phyloP scores from a whole-genome alignment of 108 stramenopile species.

The Nitzschia sp. region DNA sequence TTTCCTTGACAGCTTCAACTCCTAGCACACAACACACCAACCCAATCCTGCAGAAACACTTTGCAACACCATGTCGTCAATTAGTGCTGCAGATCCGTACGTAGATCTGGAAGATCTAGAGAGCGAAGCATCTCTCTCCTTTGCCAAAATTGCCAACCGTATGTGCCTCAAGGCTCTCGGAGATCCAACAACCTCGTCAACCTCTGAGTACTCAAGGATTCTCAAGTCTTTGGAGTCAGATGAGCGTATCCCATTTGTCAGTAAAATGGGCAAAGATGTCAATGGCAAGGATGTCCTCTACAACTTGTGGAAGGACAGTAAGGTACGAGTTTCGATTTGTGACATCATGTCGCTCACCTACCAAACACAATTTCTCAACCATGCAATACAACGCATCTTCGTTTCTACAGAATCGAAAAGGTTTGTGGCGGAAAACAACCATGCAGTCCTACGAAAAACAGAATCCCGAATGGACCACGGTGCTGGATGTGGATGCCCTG shows the following conservation, averaged over 20 bases:
- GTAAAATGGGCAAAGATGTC: constrained; percentile 55
- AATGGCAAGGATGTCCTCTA: constrained; percentile 55
- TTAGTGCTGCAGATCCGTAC: constrained; percentile 53
- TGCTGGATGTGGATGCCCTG: constrained; percentile 81
- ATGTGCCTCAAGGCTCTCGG: constrained; percentile 70
- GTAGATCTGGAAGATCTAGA: constrained; percentile 80
- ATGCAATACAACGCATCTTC: background rate
- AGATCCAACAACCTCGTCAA: constrained; percentile 52
- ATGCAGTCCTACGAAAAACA: constrained; percentile 60
- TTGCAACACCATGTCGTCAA: too few species aligned
- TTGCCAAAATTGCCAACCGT: constrained; percentile 54
- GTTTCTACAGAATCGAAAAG: constrained; percentile 60
- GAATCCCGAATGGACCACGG: constrained; percentile 70
- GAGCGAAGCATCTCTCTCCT: constrained; percentile 56
- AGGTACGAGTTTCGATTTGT: constrained; percentile 7
- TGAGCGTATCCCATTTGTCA: constrained; percentile 75
- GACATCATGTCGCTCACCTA: background rate
- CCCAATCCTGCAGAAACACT: too few species aligned
- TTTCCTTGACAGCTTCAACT: too few species aligned
- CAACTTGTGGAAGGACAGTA: constrained; percentile 74
- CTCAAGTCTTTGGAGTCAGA: constrained; percentile 64
- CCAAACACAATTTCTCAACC: background rate
- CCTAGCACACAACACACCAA: too few species aligned
- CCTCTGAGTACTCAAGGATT: constrained; percentile 58
- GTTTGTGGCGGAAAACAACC: constrained; percentile 83